Conservation (phyloP, 179 eudicot genomes). For the Silene vulgaris region DNA sequence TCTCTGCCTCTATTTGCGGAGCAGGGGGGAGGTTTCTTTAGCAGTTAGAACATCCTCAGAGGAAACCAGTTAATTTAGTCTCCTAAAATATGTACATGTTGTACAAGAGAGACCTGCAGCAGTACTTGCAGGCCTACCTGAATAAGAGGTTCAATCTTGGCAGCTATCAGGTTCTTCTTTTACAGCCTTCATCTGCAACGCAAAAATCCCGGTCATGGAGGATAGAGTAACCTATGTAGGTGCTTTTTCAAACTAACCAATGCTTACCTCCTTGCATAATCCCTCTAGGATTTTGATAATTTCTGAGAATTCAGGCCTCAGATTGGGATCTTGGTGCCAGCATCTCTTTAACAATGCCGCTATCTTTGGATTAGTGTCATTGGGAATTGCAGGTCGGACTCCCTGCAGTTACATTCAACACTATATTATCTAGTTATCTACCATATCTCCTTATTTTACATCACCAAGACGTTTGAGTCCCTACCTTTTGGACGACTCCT, state of each 20-base stretch:
- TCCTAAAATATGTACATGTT: not conserved
- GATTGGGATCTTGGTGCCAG: conserved; percentile 71
- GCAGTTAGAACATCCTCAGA: conserved; percentile 8
- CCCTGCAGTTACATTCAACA: conserved; percentile 31
- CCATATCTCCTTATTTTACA: not conserved
- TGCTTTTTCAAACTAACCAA: not conserved
- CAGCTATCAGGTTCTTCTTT: conserved; percentile 12
- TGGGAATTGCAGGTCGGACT: conserved; percentile 66
- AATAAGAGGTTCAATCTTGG: conserved; percentile 1
- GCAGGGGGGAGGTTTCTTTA: not conserved
- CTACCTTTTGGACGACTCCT: conserved; percentile 75
- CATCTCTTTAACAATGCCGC: conserved; percentile 49
- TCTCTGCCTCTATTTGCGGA: not conserved
- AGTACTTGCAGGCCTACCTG: not conserved
- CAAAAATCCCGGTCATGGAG: not conserved
- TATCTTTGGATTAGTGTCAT: conserved; percentile 52
- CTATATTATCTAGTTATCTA: not conserved
- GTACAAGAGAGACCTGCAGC: conserved; percentile 9
- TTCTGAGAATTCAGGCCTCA: conserved; percentile 60
- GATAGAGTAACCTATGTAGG: not conserved
- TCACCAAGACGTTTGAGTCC: not conserved
- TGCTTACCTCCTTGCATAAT: conserved; percentile 37
- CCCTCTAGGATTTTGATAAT: conserved; percentile 41
- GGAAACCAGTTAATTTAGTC: conserved; percentile 10
- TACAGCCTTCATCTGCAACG: conserved; percentile 12